Conservation (phyloP, 192 early-diverging fungal species). For the Umbelopsis sp. region DNA sequence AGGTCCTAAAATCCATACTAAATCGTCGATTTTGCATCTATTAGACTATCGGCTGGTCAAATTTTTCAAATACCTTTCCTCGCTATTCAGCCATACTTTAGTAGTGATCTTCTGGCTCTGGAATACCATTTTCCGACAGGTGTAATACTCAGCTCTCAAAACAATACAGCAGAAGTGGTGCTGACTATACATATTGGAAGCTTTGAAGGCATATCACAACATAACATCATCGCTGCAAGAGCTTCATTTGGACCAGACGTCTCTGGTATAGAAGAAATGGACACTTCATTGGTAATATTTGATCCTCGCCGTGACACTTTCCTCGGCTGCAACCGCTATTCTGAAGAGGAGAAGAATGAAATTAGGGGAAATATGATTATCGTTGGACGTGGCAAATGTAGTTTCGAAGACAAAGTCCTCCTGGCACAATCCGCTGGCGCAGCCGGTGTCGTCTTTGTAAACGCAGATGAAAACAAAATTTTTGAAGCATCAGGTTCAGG, state of each 20-base stretch:
- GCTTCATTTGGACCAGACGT: neutral
- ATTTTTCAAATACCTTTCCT: constrained; percentile 24
- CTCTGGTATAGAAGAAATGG: neutral
- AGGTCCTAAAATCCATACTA: neutral
- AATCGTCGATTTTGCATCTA: too few relatives aligned
- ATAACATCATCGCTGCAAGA: neutral
- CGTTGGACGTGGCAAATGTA: constrained; percentile 44
- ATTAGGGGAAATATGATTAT: constrained; percentile 41
- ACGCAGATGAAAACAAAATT: neutral
- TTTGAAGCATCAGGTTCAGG: neutral
- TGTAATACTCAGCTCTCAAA: neutral
- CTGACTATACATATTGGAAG: neutral
- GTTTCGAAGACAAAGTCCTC: constrained; percentile 45
- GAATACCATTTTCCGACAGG: neutral
- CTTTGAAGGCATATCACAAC: neutral
- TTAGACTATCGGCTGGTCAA: constrained; percentile 28
- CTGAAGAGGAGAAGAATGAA: constrained; percentile 15
- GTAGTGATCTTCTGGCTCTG: neutral
- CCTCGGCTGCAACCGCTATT: constrained; percentile 40
- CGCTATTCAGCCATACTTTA: constrained; percentile 16
- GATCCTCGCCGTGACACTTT: neutral
- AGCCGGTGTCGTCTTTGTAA: constrained; percentile 40
- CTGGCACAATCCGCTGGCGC: constrained; percentile 49
- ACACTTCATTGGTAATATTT: neutral
- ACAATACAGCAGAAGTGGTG: neutral